These are phyloP conservation scores for Yamadazyma taylorii DNA, from an alignment of 1,139 yeast species.

Conservation along the genomic window DNA sequence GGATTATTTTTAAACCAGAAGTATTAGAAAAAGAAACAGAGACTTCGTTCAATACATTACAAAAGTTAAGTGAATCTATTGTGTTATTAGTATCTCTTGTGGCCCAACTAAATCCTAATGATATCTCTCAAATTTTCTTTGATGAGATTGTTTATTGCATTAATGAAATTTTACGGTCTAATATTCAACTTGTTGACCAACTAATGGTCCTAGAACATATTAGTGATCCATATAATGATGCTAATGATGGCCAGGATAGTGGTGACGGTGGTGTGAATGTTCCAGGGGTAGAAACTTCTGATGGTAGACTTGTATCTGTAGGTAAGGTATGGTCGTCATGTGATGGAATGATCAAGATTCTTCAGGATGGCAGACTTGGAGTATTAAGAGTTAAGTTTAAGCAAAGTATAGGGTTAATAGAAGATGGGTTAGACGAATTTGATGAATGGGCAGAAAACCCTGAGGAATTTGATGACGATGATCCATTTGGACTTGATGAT, in stretches of 20 bases:
- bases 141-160: conserved; percentile 36
- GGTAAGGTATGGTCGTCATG: conserved; percentile 68
- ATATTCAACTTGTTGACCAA: conserved; percentile 25
- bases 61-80: conserved; percentile 46
- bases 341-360: conserved; percentile 40
- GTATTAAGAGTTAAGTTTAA: conserved; percentile 46
- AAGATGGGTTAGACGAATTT: conserved; percentile 61
- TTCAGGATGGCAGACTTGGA: conserved; percentile 52
- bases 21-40: conserved; percentile 35
- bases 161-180: conserved; percentile 28
- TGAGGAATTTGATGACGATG: conserved; percentile 39
- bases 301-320: conserved; percentile 53
- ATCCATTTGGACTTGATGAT: conserved; percentile 42
- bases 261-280: no score
- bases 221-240: conserved; percentile 20
- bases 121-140: conserved; percentile 42
- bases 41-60: conserved; percentile 56
- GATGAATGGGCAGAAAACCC: conserved; percentile 70
- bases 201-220: conserved; percentile 22
- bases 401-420: conserved; percentile 47
- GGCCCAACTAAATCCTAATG: conserved; percentile 38
- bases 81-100: conserved; percentile 48
- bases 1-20: conserved; percentile 71
- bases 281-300: conserved; percentile 17
- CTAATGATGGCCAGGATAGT: conserved; percentile 2